Percentiles rank a stretch among this genome's conserved stretches.
Evolutionary conservation across 2,329 filamentous ascomycete genomes (phyloP).

Genomic region (Curvularia sp.): DNA sequence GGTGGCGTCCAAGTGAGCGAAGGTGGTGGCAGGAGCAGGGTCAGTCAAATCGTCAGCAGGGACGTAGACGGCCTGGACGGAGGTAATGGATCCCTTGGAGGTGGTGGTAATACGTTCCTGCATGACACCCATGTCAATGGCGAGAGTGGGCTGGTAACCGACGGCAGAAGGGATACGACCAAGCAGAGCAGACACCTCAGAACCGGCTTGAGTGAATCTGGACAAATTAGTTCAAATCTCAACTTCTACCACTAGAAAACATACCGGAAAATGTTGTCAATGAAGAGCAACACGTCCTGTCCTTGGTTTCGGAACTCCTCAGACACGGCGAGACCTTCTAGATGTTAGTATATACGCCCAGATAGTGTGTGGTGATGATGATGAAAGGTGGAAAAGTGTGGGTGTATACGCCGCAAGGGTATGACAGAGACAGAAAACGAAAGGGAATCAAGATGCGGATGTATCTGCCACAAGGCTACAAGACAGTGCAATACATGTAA

Average conservation of each 20-base stretch:
- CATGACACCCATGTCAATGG: conserved; percentile 60
- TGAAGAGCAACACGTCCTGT: conserved; percentile 98
- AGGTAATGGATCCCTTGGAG: conserved; percentile 99
- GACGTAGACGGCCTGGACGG: conserved; percentile 99
- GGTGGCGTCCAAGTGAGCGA: conserved; percentile 99
- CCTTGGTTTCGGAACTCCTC: conserved; percentile 83
- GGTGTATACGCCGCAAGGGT: neutral
- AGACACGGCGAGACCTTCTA: neutral
- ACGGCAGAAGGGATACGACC: conserved; percentile 99
- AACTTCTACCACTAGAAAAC: neutral
- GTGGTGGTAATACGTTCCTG: conserved; percentile 99
- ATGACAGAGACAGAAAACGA: neutral
- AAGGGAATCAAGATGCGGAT: neutral
- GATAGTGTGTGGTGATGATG: neutral
- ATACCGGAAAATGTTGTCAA: conserved; percentile 96
- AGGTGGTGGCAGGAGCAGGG: conserved; percentile 98
- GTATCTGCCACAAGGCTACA: neutral
- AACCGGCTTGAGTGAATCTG: conserved; percentile 74
- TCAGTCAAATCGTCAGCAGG: conserved; percentile 99
- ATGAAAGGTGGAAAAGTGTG: neutral
- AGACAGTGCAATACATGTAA: neutral
- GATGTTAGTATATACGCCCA: neutral
- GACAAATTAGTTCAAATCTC: neutral
- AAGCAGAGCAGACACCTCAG: conserved; percentile 98
- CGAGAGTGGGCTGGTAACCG: conserved; percentile 75